These are phyloP conservation scores for Fragilaria radians DNA, from an alignment of 108 stramenopile genomes.

Conservation along the genomic window DNA sequence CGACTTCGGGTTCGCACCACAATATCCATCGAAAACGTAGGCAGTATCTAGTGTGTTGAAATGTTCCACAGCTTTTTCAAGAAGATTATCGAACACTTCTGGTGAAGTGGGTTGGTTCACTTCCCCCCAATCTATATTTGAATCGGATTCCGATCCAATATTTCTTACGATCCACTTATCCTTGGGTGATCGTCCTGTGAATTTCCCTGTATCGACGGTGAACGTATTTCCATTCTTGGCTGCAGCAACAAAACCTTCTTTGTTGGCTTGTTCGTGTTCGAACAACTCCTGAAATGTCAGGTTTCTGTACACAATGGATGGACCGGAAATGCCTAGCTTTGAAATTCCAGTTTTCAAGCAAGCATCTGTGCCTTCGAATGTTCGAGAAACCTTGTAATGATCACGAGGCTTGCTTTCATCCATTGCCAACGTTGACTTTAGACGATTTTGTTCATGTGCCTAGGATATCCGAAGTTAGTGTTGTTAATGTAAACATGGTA, in stretches of 20 bases:
- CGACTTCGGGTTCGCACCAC: conserved; percentile 82
- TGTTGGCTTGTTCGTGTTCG: conserved; percentile 87
- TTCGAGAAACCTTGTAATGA: conserved; percentile 67
- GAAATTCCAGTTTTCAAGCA: conserved; percentile 65
- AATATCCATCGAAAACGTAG: conserved; percentile 93
- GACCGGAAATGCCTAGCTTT: conserved; percentile 70
- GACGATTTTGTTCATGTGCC: background rate
- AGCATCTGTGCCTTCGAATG: conserved; percentile 60
- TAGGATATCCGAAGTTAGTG: too few relatives aligned
- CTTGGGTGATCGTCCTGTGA: conserved; percentile 95
- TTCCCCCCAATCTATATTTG: conserved; percentile 90
- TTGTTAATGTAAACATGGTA: too few relatives aligned
- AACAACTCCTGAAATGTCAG: conserved; percentile 89
- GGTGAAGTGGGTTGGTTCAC: conserved; percentile 90
- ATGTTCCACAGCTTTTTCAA: conserved; percentile 85
- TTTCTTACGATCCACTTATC: conserved; percentile 91
- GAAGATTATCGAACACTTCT: conserved; percentile 91
- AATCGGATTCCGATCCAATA: conserved; percentile 58
- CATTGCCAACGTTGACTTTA: background rate
- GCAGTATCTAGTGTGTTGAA: conserved; percentile 83
- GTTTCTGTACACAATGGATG: conserved; percentile 81
- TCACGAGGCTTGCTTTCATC: conserved; percentile 36
- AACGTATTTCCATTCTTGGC: conserved; percentile 88
- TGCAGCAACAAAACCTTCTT: conserved; percentile 79
- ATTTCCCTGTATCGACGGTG: conserved; percentile 94